Conservation (phyloP, 2,329 filamentous ascomycete species). For the Colletotrichum sp. region DNA sequence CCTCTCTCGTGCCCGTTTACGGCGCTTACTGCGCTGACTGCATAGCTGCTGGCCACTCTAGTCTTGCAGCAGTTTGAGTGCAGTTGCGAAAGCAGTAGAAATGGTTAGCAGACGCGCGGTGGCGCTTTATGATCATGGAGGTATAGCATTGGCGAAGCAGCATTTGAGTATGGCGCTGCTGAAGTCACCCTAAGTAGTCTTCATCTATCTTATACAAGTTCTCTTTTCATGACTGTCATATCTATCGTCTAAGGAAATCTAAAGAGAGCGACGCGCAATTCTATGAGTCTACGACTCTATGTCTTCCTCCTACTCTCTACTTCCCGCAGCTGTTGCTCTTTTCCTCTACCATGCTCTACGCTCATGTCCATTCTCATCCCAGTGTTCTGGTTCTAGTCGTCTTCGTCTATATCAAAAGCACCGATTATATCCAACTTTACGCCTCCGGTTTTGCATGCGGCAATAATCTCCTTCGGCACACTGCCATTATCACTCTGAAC, state of each 20-base stretch:
- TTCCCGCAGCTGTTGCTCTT: not conserved
- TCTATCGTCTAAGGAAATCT: not conserved
- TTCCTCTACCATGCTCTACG: not conserved
- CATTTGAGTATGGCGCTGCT: not conserved
- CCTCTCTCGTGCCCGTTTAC: not conserved
- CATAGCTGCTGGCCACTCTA: not conserved
- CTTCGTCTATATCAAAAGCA: conserved; percentile 24
- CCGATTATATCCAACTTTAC: conserved; percentile 39
- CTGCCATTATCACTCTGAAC: conserved; percentile 33
- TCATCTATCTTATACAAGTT: not conserved
- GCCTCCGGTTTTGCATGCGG: conserved; percentile 38
- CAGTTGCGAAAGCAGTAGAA: not conserved
- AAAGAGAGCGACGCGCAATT: not conserved
- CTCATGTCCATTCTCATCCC: not conserved
- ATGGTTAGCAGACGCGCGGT: not conserved
- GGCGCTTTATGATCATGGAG: not conserved
- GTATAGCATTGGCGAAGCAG: not conserved
- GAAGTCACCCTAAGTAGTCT: not conserved
- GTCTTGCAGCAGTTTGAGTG: not conserved
- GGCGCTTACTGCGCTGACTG: not conserved
- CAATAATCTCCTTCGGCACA: conserved; percentile 37
- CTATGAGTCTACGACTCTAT: not conserved
- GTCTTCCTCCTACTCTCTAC: not conserved
- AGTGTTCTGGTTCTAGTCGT: not conserved
- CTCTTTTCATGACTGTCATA: not conserved